Base-by-base conservation (phyloP, 164 flowering plant genomes). In the Liquidambar formosana region DNA sequence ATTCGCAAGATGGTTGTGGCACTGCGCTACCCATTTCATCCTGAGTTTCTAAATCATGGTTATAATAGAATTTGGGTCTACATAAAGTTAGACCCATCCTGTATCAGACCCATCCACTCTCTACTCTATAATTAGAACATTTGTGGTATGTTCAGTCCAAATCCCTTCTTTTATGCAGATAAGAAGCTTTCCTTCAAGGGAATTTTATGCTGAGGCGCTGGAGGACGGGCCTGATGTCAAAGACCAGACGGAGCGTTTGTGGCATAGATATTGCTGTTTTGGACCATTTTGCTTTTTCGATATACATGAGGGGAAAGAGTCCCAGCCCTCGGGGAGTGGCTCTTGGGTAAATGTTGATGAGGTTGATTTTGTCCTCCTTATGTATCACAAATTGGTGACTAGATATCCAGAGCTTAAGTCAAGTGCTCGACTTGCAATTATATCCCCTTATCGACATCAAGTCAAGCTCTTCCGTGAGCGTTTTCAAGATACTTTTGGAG, bases 261-360 rank as follows among this genome's bases (percentile, higher is more conserved):
- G 98, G 98, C 99, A 95, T 79, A 75, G 70, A 1, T 88, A 71
- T 66, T 80, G 82, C 49, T 95, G 98, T 79, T 93, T 89, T 82
- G 96, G 93, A n/a, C 99, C 99, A 27, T 95, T 95, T 77, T 86
- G 91, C 81, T 93, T 95, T 75, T 91, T 95, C 66, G 96, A 95
- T 74, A 72, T 93, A 56, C 84, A 85, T 38, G 92, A 93, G 60
- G 96, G 97, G 58, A 75, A 80, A 60, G 99, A 95, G 74, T 83
- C 91, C 43, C 85, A 79, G 57, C 90, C 92, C 4, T 72, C 86
- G 23, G 97, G 94, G 61, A 84, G 89, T 71, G 93, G 95, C 9
- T 96, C 99, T 43, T 82, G 87, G 93, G 83, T 83, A 60, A 96
- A 96, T 70, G 69, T 61, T 38, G 95, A 88, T 46, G 99, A 96